Conservation (phyloP, 2,329 filamentous ascomycete species). For the Sporothrix brunneoviolacea region DNA sequence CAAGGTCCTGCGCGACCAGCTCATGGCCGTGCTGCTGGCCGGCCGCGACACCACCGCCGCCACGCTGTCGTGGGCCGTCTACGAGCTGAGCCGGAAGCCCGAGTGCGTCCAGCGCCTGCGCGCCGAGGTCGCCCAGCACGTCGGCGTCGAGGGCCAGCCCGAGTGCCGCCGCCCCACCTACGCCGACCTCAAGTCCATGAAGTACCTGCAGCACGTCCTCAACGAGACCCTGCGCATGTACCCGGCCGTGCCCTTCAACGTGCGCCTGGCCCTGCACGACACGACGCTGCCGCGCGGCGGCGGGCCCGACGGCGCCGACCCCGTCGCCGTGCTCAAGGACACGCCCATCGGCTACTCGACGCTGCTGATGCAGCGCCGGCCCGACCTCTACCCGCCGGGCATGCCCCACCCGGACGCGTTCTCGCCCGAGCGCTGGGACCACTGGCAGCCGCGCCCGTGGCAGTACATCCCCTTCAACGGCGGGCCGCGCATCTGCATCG, state of each 20-base stretch:
- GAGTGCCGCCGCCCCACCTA: conserved; percentile 56
- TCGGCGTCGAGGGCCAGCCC: conserved; percentile 45
- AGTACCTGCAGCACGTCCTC: conserved; percentile 67
- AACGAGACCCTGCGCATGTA: conserved; percentile 75
- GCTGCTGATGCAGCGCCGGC: conserved; percentile 65
- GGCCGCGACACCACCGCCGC: conserved; percentile 82
- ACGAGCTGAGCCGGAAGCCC: conserved; percentile 71
- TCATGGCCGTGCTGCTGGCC: conserved; percentile 75
- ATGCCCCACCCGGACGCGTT: conserved; percentile 45
- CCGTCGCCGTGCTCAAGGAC: conserved; percentile 60
- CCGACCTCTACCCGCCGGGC: conserved; percentile 50
- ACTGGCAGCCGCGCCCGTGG: conserved; percentile 59
- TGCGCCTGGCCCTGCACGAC: conserved; percentile 63
- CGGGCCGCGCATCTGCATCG: conserved; percentile 67
- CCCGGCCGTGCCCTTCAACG: conserved; percentile 72
- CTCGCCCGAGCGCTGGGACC: conserved; percentile 60
- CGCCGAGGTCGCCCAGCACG: conserved; percentile 59
- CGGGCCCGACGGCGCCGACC: conserved; percentile 54
- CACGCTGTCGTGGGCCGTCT: conserved; percentile 74
- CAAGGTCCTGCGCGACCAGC: conserved; percentile 72
- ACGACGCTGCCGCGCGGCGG: conserved; percentile 69
- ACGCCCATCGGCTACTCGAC: conserved; percentile 60
- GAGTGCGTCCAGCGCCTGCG: conserved; percentile 61
- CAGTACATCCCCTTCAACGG: conserved; percentile 71
- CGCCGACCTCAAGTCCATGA: conserved; percentile 78